Conservation (phyloP, 345 rosid species). For the Eucalyptus brandiana region DNA sequence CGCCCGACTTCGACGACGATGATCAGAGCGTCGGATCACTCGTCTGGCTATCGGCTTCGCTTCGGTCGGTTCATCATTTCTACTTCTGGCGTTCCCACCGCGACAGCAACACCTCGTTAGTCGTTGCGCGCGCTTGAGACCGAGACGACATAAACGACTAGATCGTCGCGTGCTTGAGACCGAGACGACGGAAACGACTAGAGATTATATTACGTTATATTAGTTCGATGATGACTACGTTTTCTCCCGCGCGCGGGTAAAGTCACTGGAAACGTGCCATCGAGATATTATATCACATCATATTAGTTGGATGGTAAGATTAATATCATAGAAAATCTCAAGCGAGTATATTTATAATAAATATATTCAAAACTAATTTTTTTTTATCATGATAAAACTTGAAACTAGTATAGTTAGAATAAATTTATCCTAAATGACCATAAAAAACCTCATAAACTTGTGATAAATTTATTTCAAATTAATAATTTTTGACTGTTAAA, state of each 20-base stretch:
- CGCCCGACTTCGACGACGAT: not conserved
- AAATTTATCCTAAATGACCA: too few relatives aligned
- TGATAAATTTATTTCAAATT: rapidly evolving
- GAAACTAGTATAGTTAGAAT: too few relatives aligned
- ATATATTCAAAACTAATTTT: too few relatives aligned
- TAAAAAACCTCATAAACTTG: too few relatives aligned
- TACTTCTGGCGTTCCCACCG: not conserved
- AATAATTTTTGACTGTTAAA: rapidly evolving
- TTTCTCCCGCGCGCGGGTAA: not conserved
- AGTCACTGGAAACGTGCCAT: not conserved
- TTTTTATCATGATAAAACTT: too few relatives aligned
- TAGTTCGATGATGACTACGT: too few relatives aligned
- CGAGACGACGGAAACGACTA: not conserved
- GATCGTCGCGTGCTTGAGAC: not conserved
- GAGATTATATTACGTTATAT: too few relatives aligned
- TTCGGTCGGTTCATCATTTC: not conserved
- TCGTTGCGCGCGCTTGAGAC: not conserved
- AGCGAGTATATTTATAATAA: too few relatives aligned
- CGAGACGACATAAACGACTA: not conserved
- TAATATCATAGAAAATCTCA: too few relatives aligned
- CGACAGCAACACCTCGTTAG: not conserved
- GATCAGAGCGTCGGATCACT: not conserved
- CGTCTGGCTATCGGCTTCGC: not conserved
- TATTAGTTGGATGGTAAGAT: too few relatives aligned
- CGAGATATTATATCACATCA: not conserved